These are phyloP conservation scores for Kluyveromyces siamensis DNA, from an alignment of 805 yeast species.

Conservation along the genomic window DNA sequence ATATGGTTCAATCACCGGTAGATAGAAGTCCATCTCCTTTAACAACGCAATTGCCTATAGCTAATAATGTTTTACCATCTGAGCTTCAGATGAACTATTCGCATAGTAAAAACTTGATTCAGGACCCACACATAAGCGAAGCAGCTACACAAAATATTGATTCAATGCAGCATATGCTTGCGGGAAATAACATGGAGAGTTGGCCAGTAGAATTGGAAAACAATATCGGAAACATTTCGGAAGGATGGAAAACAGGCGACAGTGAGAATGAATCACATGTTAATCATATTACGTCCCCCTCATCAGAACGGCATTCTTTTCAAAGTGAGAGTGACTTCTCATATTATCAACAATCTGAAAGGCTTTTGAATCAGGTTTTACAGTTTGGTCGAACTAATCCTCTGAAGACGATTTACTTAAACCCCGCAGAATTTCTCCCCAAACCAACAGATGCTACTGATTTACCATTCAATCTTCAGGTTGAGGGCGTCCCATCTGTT, in stretches of 20 bases:
- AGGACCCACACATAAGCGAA: background rate
- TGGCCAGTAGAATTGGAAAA: background rate
- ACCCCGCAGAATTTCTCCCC: conserved; percentile 20
- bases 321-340: background rate
- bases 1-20: conserved; percentile 7
- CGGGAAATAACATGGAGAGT: background rate
- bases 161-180: background rate
- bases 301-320: background rate
- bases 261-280: background rate
- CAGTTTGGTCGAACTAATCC: conserved; percentile 18
- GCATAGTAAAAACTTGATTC: background rate
- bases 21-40: background rate
- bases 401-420: conserved; percentile 11
- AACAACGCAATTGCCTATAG: background rate
- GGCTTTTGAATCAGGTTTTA: conserved; percentile 12
- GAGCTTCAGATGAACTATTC: background rate
- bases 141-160: background rate
- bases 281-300: background rate
- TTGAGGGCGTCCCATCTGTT: conserved; percentile 62
- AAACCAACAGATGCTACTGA: conserved; percentile 12
- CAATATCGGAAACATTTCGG: background rate
- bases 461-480: conserved; percentile 38
- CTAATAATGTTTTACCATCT: background rate
- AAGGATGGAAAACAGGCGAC: background rate
- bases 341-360: conserved; percentile 10